Evolutionary conservation across 805 yeast genomes (phyloP).

Genomic region (Wickerhamiella vanderwaltii): DNA sequence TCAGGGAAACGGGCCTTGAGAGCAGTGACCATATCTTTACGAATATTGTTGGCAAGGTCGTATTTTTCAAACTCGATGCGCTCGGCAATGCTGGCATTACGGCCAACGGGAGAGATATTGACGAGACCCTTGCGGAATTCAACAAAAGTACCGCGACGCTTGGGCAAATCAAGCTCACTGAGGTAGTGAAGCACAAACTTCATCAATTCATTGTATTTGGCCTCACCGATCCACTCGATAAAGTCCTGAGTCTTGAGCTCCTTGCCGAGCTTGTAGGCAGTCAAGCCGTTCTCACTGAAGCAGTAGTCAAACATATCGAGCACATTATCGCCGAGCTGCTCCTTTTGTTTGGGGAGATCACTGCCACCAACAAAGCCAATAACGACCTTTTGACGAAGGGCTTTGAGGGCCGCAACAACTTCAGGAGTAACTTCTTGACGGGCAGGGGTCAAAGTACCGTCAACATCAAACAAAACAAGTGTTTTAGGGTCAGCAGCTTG

Average conservation of each 20-base stretch:
- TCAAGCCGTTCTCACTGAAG: conserved; percentile 94
- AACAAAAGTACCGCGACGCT: conserved; percentile 96
- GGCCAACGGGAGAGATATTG: conserved; percentile 95
- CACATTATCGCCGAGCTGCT: conserved; percentile 78
- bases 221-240: conserved; percentile 92
- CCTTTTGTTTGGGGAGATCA: conserved; percentile 86
- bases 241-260: conserved; percentile 87
- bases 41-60: conserved; percentile 68
- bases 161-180: conserved; percentile 77
- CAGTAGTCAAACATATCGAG: conserved; percentile 82
- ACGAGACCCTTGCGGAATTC: conserved; percentile 99
- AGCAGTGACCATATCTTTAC: conserved; percentile 76
- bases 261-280: conserved; percentile 88
- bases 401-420: conserved; percentile 55
- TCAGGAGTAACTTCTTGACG: conserved; percentile 56
- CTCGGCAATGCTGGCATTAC: conserved; percentile 91
- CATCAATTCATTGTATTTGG: conserved; percentile 78
- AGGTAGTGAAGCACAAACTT: conserved; percentile 78
- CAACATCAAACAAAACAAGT: conserved; percentile 91
- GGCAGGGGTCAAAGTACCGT: conserved; percentile 97
- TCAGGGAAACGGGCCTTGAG: conserved; percentile 75
- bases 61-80: conserved; percentile 82
- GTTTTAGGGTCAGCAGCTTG: conserved; percentile 41
- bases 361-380: conserved; percentile 98
- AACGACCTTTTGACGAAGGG: conserved; percentile 81